Base-by-base conservation (phyloP, 2,329 filamentous ascomycete genomes). In the Phyllosticta ampelicida region DNA sequence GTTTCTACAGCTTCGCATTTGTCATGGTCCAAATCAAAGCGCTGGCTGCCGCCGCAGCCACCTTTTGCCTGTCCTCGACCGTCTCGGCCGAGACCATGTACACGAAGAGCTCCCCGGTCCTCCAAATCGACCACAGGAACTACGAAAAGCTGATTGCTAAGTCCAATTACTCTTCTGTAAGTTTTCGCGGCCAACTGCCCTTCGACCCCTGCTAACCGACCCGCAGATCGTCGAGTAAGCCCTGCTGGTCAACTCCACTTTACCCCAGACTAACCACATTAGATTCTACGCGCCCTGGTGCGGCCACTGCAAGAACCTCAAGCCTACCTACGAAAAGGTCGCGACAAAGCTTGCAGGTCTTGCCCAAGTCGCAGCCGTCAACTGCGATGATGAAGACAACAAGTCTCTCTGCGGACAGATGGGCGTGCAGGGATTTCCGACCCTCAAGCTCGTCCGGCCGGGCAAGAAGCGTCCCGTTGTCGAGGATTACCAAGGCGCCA, bases 271-370 rank as follows among this genome's bases (percentile, higher is more conserved):
- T 51, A 20, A 51, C 36, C 75, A 84, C 50, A 48, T n/a, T 70
- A 89, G 91, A 75, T 97, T 97, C 80, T 97, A 96, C 69, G 92
- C 92, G 9, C 92, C 92, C 21, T 97, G 92, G 92, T 97, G 94
- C 68, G 94, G 92, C 49, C 94, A 97, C 75, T 99, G 94, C 77
- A 82, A 96, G 75, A 96, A 87, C 75, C 86, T 99, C 67, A 91
- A 96, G 75, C 92, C 91, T 2, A 89, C 89, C 51, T 99, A 94
- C 75, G 92, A 97, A 73, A 96, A 96, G 74, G 91, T 86, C 1
- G 94, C 94, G 65, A 87, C 86, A 67, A 90, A 85, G 66, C 86
- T 99, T 60, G 83, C 87, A n/a, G 94, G 94, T 13, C 80, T 97
- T 13, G 94, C 90, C 66, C 95, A 96, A 67, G 92, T 99, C 49